These are phyloP conservation scores for Quercus berberidifolia DNA, from an alignment of 306 rosid genomes.

Conservation along the genomic window DNA sequence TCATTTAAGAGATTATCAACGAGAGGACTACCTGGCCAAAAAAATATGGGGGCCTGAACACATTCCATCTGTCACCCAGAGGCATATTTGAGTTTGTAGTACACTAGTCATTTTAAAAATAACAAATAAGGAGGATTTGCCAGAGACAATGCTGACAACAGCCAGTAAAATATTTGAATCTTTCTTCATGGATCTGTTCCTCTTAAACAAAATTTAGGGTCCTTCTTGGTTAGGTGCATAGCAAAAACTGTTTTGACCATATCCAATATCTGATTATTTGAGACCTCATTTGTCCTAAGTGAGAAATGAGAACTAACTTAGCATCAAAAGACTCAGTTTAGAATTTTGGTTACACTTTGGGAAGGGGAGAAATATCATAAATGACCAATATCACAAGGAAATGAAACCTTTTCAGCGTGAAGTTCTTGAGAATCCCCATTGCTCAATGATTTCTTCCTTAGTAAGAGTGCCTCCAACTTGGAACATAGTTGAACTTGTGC, in stretches of 20 bases:
- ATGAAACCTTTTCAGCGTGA: constrained; percentile 74
- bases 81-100: background rate
- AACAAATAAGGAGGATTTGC: background rate
- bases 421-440: constrained; percentile 56
- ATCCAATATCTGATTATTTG: constrained; percentile 6
- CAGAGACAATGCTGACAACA: background rate
- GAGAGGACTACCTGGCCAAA: background rate
- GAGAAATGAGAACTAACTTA: constrained; percentile 2
- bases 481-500: constrained; percentile 50
- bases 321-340: background rate
- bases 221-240: background rate
- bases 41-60: background rate
- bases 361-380: constrained; percentile 5
- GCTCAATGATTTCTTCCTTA: constrained; percentile 60
- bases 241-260: background rate
- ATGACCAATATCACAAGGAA: constrained; percentile 20
- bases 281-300: constrained; percentile 8
- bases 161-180: background rate
- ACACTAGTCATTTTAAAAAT: background rate
- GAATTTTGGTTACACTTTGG: background rate
- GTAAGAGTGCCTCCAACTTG: constrained; percentile 67
- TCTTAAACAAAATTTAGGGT: background rate
- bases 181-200: background rate
- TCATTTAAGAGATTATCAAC: background rate
- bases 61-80: background rate